phyloP scores from a whole-genome alignment of 495 filamentous ascomycete genomes.

The Penicillium odoratum region DNA sequence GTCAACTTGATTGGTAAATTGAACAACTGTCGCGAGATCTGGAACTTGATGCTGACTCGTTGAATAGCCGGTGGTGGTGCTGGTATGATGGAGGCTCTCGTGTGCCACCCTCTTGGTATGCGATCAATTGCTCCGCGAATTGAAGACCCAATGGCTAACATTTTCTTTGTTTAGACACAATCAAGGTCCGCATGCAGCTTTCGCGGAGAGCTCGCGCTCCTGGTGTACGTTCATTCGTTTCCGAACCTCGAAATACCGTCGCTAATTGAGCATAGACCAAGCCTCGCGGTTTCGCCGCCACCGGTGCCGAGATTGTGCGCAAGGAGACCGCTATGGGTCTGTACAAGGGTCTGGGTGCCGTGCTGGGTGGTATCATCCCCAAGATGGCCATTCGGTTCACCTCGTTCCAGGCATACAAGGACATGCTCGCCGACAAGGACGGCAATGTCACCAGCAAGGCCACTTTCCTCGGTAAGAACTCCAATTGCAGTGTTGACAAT shows the following conservation, averaged over 20 bases:
- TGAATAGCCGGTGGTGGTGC: conserved; percentile 87
- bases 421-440: conserved; percentile 69
- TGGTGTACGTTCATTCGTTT: conserved; percentile 56
- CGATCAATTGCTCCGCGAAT: conserved; percentile 29
- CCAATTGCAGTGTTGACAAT: neutral
- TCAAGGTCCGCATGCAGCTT: conserved; percentile 99
- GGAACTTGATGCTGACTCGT: conserved; percentile 25
- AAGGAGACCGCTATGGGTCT: conserved; percentile 88
- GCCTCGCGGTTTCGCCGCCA: conserved; percentile 82
- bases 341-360: conserved; percentile 96
- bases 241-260: conserved; percentile 1
- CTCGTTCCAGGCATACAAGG: conserved; percentile 94
- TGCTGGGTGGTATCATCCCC: conserved; percentile 93
- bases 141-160: conserved; percentile 18
- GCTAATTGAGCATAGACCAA: conserved; percentile 52
- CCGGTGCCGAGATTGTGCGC: conserved; percentile 82
- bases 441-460: conserved; percentile 67
- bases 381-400: conserved; percentile 99
- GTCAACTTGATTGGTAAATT: conserved; percentile 87
- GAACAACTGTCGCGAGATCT: neutral
- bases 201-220: conserved; percentile 80
- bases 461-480: conserved; percentile 73
- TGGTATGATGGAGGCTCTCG: conserved; percentile 98
- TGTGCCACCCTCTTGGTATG: conserved; percentile 91
- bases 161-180: conserved; percentile 64